Evolutionary conservation across 352 stramenopile species (phyloP).

Genomic region (Globisporangium cederbergense): DNA sequence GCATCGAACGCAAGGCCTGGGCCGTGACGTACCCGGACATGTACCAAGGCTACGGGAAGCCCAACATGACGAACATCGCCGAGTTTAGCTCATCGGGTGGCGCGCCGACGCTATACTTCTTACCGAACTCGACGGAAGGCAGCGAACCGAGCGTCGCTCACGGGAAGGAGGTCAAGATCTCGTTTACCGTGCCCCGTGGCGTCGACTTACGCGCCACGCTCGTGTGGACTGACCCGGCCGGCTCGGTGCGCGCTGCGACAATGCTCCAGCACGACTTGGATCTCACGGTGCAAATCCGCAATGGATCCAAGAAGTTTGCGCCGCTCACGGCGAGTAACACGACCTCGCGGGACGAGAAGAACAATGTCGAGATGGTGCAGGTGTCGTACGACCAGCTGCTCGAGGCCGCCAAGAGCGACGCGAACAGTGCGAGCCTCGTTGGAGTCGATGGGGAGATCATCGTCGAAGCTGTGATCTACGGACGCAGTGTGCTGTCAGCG

Average conservation of each 20-base stretch:
- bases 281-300: slow-evolving; percentile 59
- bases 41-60: slow-evolving; percentile 80
- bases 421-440: slow-evolving; percentile 21
- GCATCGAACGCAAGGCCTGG: slow-evolving; percentile 29
- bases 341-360: slow-evolving; percentile 57
- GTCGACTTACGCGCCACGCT: slow-evolving; percentile 70
- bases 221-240: slow-evolving; percentile 77
- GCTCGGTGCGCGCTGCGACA: slow-evolving; percentile 52
- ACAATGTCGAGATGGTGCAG: slow-evolving; percentile 85
- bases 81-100: slow-evolving; percentile 34
- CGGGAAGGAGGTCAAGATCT: slow-evolving; percentile 57
- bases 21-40: slow-evolving; percentile 60
- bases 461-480: slow-evolving; percentile 69
- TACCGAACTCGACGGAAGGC: slow-evolving; percentile 66
- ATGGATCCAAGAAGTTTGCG: slow-evolving; percentile 50
- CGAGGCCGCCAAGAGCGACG: slow-evolving; percentile 25
- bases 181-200: slow-evolving; percentile 58
- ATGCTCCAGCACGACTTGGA: slow-evolving; percentile 81
- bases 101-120: slow-evolving; percentile 53
- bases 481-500: slow-evolving; percentile 52
- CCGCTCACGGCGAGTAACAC: slow-evolving; percentile 49
- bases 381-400: slow-evolving; percentile 67
- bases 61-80: slow-evolving; percentile 76
- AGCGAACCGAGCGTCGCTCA: slow-evolving; percentile 57
- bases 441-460: slow-evolving; percentile 49